These are phyloP conservation scores for Neocallimastix lanati DNA, from an alignment of 192 early-diverging fungal genomes.

Conservation along the genomic window DNA sequence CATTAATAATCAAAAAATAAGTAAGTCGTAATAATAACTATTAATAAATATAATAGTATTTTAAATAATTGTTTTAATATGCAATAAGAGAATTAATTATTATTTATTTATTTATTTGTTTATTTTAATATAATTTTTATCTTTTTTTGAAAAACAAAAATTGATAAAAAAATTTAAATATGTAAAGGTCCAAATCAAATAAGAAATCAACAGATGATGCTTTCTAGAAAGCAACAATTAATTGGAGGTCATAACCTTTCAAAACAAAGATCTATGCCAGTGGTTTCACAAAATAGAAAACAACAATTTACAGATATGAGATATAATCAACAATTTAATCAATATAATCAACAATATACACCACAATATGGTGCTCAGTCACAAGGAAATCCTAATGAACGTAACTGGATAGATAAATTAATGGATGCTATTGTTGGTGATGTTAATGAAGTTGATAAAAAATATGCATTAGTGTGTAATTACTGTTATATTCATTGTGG, in stretches of 20 bases:
- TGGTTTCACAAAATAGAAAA: neutral
- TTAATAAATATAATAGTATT: no score
- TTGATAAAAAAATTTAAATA: no score
- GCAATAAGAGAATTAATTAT: no score
- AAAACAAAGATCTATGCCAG: neutral
- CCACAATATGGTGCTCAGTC: neutral
- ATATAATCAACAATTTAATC: neutral
- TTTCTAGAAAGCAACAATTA: neutral
- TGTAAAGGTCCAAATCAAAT: neutral
- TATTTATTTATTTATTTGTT: no score
- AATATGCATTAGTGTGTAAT: neutral
- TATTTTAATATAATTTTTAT: no score
- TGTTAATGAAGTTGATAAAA: neutral
- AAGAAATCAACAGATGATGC: neutral
- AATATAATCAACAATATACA: no score
- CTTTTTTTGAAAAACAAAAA: no score
- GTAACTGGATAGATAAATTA: neutral
- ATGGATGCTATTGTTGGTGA: neutral
- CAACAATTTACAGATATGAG: neutral
- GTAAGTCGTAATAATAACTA: no score
- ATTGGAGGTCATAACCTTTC: neutral
- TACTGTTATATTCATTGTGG: neutral
- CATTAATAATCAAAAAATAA: neutral
- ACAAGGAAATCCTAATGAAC: neutral
- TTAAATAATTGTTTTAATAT: no score